Evolutionary conservation across 345 rosid species (phyloP).

Genomic region (Noccaea bulbosa): DNA sequence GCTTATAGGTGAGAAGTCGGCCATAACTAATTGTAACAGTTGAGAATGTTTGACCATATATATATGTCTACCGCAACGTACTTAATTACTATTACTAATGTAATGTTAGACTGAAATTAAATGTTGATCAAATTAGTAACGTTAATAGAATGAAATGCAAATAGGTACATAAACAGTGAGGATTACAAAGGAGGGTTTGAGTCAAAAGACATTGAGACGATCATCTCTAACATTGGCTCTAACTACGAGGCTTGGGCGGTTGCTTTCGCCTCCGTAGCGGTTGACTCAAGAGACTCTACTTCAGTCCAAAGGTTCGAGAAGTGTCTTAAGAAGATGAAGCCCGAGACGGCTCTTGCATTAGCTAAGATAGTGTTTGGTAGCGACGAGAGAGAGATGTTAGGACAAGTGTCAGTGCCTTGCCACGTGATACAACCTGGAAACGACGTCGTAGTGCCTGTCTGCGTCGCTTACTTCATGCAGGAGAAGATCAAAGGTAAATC

Average conservation of each 20-base stretch:
- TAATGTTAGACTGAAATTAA: not conserved
- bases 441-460: slow-evolving; percentile 59
- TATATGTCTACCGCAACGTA: not conserved
- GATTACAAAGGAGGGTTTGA: slow-evolving; percentile 70
- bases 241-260: slow-evolving; percentile 57
- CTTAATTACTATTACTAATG: too few relatives aligned
- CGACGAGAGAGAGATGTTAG: slow-evolving; percentile 59
- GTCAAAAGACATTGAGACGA: slow-evolving; percentile 44
- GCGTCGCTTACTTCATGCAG: slow-evolving; percentile 68
- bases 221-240: slow-evolving; percentile 56
- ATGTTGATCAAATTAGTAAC: slow-evolving; percentile 4
- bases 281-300: slow-evolving; percentile 50
- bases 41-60: slow-evolving; percentile 15
- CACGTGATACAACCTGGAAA: slow-evolving; percentile 54
- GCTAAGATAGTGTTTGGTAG: slow-evolving; percentile 64
- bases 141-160: slow-evolving; percentile 24
- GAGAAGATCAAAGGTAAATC: slow-evolving; percentile 61
- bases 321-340: slow-evolving; percentile 55
- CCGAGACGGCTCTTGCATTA: slow-evolving; percentile 58
- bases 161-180: slow-evolving; percentile 61
- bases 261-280: slow-evolving; percentile 49
- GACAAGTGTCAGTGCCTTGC: slow-evolving; percentile 59
- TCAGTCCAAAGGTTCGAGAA: slow-evolving; percentile 45
- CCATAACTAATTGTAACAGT: slow-evolving; percentile 27
- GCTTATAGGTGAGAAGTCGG: slow-evolving; percentile 13